Conservation (phyloP, 208 protist species). For the Crithidia mellificae region DNA sequence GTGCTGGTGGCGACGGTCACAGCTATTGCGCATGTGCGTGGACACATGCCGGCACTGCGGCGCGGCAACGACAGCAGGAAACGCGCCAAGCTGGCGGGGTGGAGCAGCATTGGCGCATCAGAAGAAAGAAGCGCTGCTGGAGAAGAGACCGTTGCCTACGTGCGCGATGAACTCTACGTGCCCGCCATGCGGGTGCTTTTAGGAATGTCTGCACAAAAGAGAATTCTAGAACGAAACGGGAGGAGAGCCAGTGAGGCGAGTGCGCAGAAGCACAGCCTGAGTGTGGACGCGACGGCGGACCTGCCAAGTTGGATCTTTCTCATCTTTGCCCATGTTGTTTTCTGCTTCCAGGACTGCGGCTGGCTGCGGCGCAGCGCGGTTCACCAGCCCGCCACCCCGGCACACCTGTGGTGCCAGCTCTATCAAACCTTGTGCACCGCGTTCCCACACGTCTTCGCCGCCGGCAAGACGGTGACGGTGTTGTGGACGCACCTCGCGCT, state of each 20-base stretch:
- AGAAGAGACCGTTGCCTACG: neutral
- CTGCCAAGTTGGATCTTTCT: conserved; percentile 19
- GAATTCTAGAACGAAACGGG: too few species aligned
- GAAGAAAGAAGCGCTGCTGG: neutral
- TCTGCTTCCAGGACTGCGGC: conserved; percentile 37
- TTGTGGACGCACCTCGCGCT: conserved; percentile 47
- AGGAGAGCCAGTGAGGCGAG: too few species aligned
- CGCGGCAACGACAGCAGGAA: neutral
- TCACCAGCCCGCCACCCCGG: conserved; percentile 35
- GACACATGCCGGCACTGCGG: conserved; percentile 15
- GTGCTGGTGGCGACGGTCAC: conserved; percentile 24
- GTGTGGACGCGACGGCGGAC: neutral
- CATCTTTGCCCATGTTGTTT: conserved; percentile 29
- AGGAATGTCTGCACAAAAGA: neutral
- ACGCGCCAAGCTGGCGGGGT: neutral
- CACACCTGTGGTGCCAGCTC: conserved; percentile 45
- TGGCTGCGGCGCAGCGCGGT: conserved; percentile 18
- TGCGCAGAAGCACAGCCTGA: too few species aligned
- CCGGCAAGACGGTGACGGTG: conserved; percentile 46
- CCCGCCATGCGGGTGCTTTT: conserved; percentile 17
- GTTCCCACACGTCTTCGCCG: conserved; percentile 64
- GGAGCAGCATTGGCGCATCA: too few species aligned
- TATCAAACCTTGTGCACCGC: conserved; percentile 27
- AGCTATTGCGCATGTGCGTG: conserved; percentile 20
- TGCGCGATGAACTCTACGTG: conserved; percentile 17